A percentile compares a stretch with the other conserved stretches of the same genome.
Conservation (phyloP, 2,329 filamentous ascomycete species). For the Pyrenophora tritici-repentis region DNA sequence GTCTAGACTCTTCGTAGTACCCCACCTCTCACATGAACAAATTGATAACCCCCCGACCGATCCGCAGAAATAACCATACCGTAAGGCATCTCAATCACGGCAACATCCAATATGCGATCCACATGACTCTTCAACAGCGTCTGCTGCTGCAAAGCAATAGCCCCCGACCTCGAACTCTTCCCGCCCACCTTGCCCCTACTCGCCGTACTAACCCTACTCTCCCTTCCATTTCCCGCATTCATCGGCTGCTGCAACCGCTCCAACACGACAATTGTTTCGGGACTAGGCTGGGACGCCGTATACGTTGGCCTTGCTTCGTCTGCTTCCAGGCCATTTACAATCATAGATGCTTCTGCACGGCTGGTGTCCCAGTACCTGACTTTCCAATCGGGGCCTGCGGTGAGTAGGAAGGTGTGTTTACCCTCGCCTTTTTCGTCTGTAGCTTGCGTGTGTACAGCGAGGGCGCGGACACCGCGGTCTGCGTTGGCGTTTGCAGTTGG, state of each 20-base stretch:
- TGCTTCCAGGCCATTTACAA: conserved; percentile 76
- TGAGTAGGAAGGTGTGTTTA: conserved; percentile 81
- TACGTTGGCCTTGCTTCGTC: conserved; percentile 78
- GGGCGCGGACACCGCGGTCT: conserved; percentile 73
- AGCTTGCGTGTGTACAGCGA: conserved; percentile 72
- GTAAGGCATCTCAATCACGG: conserved; percentile 86
- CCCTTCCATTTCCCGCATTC: conserved; percentile 22
- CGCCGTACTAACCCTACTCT: conserved; percentile 41
- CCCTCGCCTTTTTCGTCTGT: conserved; percentile 72
- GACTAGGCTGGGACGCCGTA: conserved; percentile 40
- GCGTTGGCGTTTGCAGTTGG: conserved; percentile 56
- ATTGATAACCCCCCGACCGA: conserved; percentile 82
- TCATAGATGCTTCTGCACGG: conserved; percentile 74
- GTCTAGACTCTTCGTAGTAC: too few species aligned
- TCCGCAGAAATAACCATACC: conserved; percentile 92
- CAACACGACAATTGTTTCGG: conserved; percentile 49
- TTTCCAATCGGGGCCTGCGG: conserved; percentile 86
- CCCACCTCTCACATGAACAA: conserved; percentile 65
- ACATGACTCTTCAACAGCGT: conserved; percentile 83
- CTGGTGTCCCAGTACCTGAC: conserved; percentile 92
- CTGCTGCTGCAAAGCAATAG: conserved; percentile 93
- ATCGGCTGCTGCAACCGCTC: conserved; percentile 42
- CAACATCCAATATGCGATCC: conserved; percentile 85
- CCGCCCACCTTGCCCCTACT: conserved; percentile 34
- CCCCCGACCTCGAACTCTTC: conserved; percentile 72